Evolutionary conservation across 2,329 filamentous ascomycete genomes (phyloP).

Genomic region (Coleophoma eucalyptorum): DNA sequence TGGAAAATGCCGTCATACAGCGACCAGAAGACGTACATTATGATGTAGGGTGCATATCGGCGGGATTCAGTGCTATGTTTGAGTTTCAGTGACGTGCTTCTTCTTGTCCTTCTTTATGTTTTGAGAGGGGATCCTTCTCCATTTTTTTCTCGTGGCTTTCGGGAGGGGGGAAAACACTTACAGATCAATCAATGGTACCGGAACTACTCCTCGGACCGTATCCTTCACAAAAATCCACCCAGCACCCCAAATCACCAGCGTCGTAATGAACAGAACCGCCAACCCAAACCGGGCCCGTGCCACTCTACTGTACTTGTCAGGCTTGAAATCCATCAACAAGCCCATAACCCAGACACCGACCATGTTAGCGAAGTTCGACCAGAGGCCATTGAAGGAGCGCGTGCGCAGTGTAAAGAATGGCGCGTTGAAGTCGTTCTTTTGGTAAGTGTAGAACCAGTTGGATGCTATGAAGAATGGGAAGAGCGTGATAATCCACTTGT

Average conservation of each 20-base stretch:
- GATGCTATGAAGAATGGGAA: slow-evolving; percentile 78
- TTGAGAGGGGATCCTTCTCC: no score
- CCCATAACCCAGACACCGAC: slow-evolving; percentile 72
- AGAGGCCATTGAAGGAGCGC: slow-evolving; percentile 69
- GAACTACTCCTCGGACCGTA: slow-evolving; percentile 35
- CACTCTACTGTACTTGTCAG: slow-evolving; percentile 50
- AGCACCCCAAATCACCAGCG: slow-evolving; percentile 75
- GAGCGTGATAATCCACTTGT: slow-evolving; percentile 68
- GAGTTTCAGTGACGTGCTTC: no score
- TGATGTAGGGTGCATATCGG: slow-evolving; percentile 72
- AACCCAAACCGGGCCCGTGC: slow-evolving; percentile 62
- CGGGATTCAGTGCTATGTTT: slow-evolving; percentile 29
- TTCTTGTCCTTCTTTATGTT: no score
- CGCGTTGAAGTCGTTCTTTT: slow-evolving; percentile 69
- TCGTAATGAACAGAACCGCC: slow-evolving; percentile 58
- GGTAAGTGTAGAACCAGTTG: slow-evolving; percentile 77
- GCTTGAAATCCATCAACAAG: slow-evolving; percentile 56
- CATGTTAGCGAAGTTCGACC: slow-evolving; percentile 70
- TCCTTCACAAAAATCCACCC: slow-evolving; percentile 72
- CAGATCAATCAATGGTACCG: neutral
- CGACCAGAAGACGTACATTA: slow-evolving; percentile 84
- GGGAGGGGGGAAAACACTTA: neutral
- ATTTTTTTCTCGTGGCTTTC: no score
- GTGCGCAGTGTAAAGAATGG: slow-evolving; percentile 70
- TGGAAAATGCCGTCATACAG: slow-evolving; percentile 88